These are phyloP conservation scores for Nitzschia inconspicua DNA, from an alignment of 108 stramenopile genomes.

Conservation along the genomic window DNA sequence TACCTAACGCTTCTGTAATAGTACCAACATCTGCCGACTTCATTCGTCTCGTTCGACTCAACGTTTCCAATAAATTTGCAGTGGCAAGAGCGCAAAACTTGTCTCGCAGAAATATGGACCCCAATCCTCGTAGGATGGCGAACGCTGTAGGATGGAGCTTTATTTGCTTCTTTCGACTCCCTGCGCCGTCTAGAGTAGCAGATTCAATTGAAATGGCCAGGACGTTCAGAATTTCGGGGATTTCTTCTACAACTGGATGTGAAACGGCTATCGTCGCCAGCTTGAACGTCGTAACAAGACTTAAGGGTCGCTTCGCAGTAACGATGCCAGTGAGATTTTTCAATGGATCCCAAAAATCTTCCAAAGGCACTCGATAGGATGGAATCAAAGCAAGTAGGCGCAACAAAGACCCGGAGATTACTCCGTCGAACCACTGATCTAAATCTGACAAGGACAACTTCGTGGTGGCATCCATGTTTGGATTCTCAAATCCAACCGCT, in stretches of 20 bases:
- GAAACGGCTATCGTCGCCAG: not conserved
- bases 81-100: not conserved
- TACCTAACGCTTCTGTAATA: too few species aligned
- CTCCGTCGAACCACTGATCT: slow-evolving; percentile 16
- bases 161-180: not conserved
- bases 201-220: slow-evolving; percentile 3
- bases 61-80: not conserved
- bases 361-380: slow-evolving; percentile 24
- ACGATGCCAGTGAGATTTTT: not conserved
- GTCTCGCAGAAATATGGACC: not conserved
- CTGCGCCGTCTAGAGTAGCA: slow-evolving; percentile 1
- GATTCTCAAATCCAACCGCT: not conserved
- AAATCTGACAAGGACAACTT: not conserved
- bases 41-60: not conserved
- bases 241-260: not conserved
- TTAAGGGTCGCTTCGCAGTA: not conserved
- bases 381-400: slow-evolving; percentile 23
- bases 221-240: not conserved
- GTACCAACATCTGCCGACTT: not conserved
- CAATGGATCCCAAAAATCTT: slow-evolving; percentile 2
- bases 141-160: not conserved
- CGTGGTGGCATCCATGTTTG: not conserved
- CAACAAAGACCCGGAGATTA: slow-evolving; percentile 14
- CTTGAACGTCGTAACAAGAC: slow-evolving; percentile 9
- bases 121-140: not conserved